Base-by-base conservation (phyloP, 148 eudicot species). In the Hydrangea macrophylla region DNA sequence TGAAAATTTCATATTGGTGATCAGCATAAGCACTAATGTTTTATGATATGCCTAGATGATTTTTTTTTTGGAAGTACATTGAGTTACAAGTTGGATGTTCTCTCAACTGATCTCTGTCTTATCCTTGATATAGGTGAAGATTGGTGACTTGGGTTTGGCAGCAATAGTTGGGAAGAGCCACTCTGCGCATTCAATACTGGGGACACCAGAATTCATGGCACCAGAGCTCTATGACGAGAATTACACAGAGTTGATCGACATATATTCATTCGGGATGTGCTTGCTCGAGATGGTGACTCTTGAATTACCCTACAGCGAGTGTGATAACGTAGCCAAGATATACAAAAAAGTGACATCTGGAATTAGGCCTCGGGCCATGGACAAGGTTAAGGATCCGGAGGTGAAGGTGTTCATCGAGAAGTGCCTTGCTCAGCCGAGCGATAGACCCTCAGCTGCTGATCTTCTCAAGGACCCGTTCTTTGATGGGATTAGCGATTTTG, bases 131-230 rank as follows among this genome's bases (percentile, higher is more conserved):
- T 63, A 90, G 96, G 96, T 90, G 55, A 90, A 90, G 66, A 84
- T 90, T 64, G 96, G 96, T 10, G 96, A 90, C 77, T 77, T 90
- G 67, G 96, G 96, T 27, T 54, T 90, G 75, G 96, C 93, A 0
- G 82, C 86, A 33, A 75, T 57, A 8, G 90, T 86, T 36, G 93
- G 89, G 37, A 81, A 67, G 78, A 80, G 75, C 35, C 90, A 90
- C 60, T 79, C 69, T 0, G 96, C 96, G 13, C 93, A 86, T 64
- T 84, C 93, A 17, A 55, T 90, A 11, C 75, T 88, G 0, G 96
- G 93, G 22, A 90, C 96, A 17, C 96, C 96, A 5, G 92, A 90
- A 55, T 90, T 83, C 69, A 90, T 90, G 96, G 96, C 96, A 17
- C 96, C 92, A 0, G 96, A 90, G 84, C 73, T 90, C 0, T 90